These are phyloP conservation scores for Eucommia ulmoides DNA, from an alignment of 257 asterid species.

Conservation along the genomic window DNA sequence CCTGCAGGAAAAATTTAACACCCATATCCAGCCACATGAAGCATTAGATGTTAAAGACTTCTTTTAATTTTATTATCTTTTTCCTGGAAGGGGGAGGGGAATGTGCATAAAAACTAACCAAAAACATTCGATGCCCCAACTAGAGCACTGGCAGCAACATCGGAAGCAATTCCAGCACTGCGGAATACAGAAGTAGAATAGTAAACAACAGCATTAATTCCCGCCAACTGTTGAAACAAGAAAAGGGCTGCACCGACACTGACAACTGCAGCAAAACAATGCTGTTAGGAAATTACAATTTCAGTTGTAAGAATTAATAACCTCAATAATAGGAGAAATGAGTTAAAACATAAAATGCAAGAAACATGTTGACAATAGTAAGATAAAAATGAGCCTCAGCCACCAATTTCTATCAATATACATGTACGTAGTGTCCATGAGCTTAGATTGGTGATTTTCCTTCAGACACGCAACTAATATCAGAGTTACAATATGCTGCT, in stretches of 20 bases:
- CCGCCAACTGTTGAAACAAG: slow-evolving; percentile 88
- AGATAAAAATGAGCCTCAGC: background rate
- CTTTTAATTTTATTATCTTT: too few species aligned
- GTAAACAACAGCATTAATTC: slow-evolving; percentile 87
- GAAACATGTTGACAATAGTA: background rate
- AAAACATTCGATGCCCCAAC: slow-evolving; percentile 94
- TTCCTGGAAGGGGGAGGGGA: too few species aligned
- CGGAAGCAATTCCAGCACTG: slow-evolving; percentile 84
- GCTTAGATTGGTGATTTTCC: too few species aligned
- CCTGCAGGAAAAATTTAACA: slow-evolving; percentile 31
- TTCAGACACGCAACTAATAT: too few species aligned
- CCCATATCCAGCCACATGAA: slow-evolving; percentile 10
- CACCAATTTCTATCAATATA: background rate
- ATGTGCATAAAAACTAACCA: slow-evolving; percentile 59
- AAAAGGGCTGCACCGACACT: slow-evolving; percentile 88
- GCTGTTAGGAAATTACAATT: too few species aligned
- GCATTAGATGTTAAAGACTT: too few species aligned
- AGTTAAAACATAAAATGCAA: background rate
- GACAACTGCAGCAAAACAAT: slow-evolving; percentile 51
- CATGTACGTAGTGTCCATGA: too few species aligned
- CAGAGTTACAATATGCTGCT: too few species aligned
- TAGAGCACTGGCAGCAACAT: slow-evolving; percentile 89
- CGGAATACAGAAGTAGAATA: slow-evolving; percentile 93
- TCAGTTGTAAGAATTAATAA: too few species aligned
- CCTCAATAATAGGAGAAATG: too few species aligned